Base-by-base conservation (phyloP, 345 rosid genomes). In the Stellera chamaejasme region DNA sequence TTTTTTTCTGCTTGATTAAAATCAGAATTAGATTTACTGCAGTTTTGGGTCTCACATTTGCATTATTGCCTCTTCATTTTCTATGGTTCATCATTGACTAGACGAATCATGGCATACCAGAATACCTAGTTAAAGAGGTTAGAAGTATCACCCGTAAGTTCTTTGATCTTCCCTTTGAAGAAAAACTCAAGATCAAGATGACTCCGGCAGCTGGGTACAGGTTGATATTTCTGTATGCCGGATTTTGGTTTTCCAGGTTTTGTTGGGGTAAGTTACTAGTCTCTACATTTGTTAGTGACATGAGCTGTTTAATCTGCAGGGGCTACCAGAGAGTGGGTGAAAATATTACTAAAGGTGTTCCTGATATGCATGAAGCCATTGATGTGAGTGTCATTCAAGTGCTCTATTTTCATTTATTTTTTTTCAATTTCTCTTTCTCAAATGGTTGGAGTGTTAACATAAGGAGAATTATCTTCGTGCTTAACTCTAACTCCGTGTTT, bases 311-410 rank as follows among this genome's bases (percentile, higher is more conserved):
- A 62, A 11, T 45, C 11, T 77, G 76, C 83, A 91, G 98, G 72
- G 98, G 93, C 67, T 91, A 82, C 76, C 88, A 91, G 66, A 83
- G 80, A 56, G 32, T 88, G 44, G 85, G 84, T 54, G 93, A 88
- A 75, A 91, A 91, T 62, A 60, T 91, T 61, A 91, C 98, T 13
- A 79, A 88, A 69, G 98, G 85, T 15, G 55, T 50, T n/a, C 87
- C 92, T 50, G 95, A 91, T 54, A 71, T 80, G 51, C 95, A 79
- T 8, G 90, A 88, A 79, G 96, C 98, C 49, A 82, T 91, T 52
- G 96, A 91, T 74, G 93, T 91, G 62, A 25, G 83, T 71, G 19
- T 62, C 43, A 14, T 48, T 59, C 16, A 27, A 11, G 43, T 56
- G 27, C 15, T 57, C 51, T 44, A 10, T 50, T 50, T 50, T n/a